Evolutionary conservation across 345 rosid species (phyloP), one percentile per base, ranked within the genome.

Genomic region (Noccaea caerulescens): DNA sequence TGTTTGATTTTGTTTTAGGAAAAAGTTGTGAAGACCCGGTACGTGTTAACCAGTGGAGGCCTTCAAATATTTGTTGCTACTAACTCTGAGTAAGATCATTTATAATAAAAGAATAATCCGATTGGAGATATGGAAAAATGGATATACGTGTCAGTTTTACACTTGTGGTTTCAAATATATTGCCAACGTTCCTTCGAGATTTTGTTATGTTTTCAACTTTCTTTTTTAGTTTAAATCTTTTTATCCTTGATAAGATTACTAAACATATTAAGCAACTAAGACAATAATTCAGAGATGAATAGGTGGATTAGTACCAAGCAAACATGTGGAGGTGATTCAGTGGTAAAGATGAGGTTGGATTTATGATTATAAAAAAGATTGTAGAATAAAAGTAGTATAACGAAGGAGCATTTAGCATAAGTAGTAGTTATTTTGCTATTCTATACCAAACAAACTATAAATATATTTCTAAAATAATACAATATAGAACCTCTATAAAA

Each of bases 41-140:
- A 73, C 72, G 72, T 73, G 77, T 65, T 57, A 65, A 73, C 53
- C 32, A 16, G n/a, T 56, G 36, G 65, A 49, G 52, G 66, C 65
- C 18, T 64, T 23, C 42, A 64, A 38, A 41, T 43, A 47, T 62
- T 50, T 53, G 56, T 63, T 72, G 70, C 57, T 54, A 52, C 33
- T 33, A 72, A 53, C 43, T 62, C 33, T 52, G 75, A 44, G 49
- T 34, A 63, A 54, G 32, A 37, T 64, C 10, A 44, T 53, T 51
- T 3, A 55, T 16, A 52, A 10, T 14, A 55, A 54, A 34, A 20
- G 33, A 43, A 33, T 44, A 54, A 45, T 63, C 0, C 6, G 8
- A 33, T 44, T 32, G 10, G 8, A 7, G 16, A 43, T 61, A 12
- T 45, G 56, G 57, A 69, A 37, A 10, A 38, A 47, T 8, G 8